Evolutionary conservation across 169 alveolate genomes (phyloP).

Genomic region (Plasmodium falciparum): DNA sequence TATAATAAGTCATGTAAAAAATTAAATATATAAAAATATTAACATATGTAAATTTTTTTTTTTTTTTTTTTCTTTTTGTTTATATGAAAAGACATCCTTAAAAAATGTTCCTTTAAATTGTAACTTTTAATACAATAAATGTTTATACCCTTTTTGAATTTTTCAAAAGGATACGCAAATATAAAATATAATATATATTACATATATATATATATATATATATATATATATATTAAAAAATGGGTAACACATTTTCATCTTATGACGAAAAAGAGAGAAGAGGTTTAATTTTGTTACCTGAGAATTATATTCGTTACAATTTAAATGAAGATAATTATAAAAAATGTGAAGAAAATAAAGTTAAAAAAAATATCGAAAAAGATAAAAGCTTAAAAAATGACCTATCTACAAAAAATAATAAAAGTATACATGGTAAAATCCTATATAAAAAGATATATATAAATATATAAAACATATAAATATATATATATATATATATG

Average conservation of each 20-base stretch:
- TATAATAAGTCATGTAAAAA: too few relatives aligned
- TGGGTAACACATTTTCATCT: slow-evolving; percentile 48
- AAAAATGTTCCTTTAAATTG: too few relatives aligned
- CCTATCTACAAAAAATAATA: neutral
- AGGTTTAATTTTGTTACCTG: slow-evolving; percentile 36
- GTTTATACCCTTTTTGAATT: too few relatives aligned
- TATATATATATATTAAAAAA: slow-evolving; percentile 15
- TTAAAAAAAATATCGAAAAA: neutral
- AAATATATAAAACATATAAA: neutral
- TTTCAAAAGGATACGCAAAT: too few relatives aligned
- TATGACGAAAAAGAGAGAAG: slow-evolving; percentile 20
- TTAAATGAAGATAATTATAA: slow-evolving; percentile 1
- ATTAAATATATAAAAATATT: too few relatives aligned
- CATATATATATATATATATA: neutral
- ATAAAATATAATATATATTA: neutral
- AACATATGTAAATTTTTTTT: too few relatives aligned
- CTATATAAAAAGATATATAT: neutral
- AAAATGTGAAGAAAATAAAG: neutral
- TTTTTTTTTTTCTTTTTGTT: too few relatives aligned
- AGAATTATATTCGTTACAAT: slow-evolving; percentile 10
- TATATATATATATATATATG: neutral
- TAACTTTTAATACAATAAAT: too few relatives aligned
- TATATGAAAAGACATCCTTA: too few relatives aligned
- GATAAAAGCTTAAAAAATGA: neutral
- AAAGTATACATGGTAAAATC: neutral